Percentiles rank a stretch among this genome's conserved stretches.
Evolutionary conservation across 495 filamentous ascomycete species (phyloP).

Genomic region (Penicillium paxilli): DNA sequence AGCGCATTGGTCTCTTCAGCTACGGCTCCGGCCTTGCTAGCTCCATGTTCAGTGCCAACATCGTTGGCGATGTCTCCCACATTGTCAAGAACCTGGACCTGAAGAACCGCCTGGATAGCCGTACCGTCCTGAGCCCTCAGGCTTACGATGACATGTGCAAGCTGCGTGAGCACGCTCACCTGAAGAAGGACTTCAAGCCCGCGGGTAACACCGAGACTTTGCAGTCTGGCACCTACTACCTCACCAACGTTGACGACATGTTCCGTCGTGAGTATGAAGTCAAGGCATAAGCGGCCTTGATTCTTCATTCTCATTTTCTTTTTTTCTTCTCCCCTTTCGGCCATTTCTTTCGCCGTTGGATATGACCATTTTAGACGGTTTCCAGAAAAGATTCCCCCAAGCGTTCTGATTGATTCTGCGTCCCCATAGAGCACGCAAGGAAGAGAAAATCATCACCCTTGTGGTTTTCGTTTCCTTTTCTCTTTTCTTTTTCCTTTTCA

Average conservation of each 20-base stretch:
- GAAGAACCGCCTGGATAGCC: slow-evolving; percentile 68
- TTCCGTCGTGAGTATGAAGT: slow-evolving; percentile 86
- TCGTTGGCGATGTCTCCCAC: slow-evolving; percentile 72
- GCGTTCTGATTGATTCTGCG: slow-evolving; percentile 26
- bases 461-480: slow-evolving; percentile 9
- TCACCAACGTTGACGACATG: slow-evolving; percentile 89
- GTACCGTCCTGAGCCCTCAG: slow-evolving; percentile 74
- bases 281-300: slow-evolving; percentile 65
- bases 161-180: slow-evolving; percentile 89
- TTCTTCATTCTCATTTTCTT: slow-evolving; percentile 3
- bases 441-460: slow-evolving; percentile 6
- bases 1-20: slow-evolving; percentile 89
- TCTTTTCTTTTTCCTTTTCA: slow-evolving; percentile 2
- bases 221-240: slow-evolving; percentile 81
- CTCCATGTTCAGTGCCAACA: slow-evolving; percentile 84
- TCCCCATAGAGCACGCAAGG: slow-evolving; percentile 31
- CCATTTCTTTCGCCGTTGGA: slow-evolving; percentile 32
- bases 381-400: slow-evolving; percentile 41
- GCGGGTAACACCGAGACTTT: slow-evolving; percentile 75
- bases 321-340: too few species aligned
- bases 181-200: slow-evolving; percentile 88
- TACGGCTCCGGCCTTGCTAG: slow-evolving; percentile 93
- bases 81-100: slow-evolving; percentile 81
- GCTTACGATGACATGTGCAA: slow-evolving; percentile 95
- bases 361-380: slow-evolving; percentile 40